These are phyloP conservation scores for Aegilops bicornis DNA, from an alignment of 176 grass and related monocot species.

Conservation along the genomic window DNA sequence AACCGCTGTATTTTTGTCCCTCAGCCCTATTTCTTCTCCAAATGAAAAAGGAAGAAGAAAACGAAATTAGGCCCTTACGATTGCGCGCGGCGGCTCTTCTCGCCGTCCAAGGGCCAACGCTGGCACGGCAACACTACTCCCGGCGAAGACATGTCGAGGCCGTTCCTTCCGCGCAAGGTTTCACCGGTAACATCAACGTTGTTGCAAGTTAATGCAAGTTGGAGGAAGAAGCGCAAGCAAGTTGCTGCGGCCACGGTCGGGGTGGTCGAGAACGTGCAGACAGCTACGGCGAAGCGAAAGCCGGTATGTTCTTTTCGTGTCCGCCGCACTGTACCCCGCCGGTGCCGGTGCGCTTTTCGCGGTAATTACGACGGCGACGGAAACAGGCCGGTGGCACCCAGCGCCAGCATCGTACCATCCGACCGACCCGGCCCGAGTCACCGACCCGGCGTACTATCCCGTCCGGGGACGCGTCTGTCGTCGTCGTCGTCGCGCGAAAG, in stretches of 20 bases:
- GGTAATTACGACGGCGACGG: constrained; percentile 19
- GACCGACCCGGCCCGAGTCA: background rate
- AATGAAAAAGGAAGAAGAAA: background rate
- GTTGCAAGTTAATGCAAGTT: constrained; percentile 3
- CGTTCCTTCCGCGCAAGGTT: background rate
- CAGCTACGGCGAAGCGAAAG: background rate
- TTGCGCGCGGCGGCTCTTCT: constrained; percentile 10
- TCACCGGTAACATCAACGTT: background rate
- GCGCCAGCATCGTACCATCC: background rate
- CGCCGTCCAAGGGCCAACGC: constrained; percentile 22
- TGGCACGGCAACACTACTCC: background rate
- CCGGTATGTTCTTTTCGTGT: background rate
- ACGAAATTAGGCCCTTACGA: background rate
- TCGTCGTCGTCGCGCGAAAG: background rate
- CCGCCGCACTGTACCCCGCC: background rate
- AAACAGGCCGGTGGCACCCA: background rate
- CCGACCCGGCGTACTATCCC: background rate
- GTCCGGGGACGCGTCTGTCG: background rate
- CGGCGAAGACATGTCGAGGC: background rate
- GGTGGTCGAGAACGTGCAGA: constrained; percentile 33
- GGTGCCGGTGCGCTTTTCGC: constrained; percentile 12
- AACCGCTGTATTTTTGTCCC: constrained; percentile 2
- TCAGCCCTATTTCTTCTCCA: constrained; percentile 15
- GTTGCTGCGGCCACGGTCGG: background rate
- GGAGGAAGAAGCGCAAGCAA: background rate